Conservation (phyloP, 2,329 filamentous ascomycete species). For the Pyricularia grisea region DNA sequence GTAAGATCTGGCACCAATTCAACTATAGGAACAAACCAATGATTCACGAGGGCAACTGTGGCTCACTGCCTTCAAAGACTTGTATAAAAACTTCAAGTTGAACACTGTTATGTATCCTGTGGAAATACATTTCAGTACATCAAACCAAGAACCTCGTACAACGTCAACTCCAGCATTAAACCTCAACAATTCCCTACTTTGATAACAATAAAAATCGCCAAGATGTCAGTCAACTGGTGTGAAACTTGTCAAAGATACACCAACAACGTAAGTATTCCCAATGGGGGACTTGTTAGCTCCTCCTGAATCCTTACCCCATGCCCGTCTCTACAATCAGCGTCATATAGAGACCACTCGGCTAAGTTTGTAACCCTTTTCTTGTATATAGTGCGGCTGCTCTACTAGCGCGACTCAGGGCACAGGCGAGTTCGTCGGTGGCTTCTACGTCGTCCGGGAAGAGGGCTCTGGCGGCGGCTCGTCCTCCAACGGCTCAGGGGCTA, state of each 20-base stretch:
- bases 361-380: not conserved
- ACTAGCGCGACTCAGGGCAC: not conserved
- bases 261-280: not conserved
- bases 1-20: too few species aligned
- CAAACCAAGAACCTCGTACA: not conserved
- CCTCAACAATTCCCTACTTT: not conserved
- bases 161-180: not conserved
- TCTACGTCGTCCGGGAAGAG: not conserved
- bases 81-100: not conserved
- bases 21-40: not conserved
- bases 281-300: not conserved
- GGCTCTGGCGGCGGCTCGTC: not conserved
- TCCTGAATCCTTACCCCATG: not conserved
- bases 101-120: not conserved
- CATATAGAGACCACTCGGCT: not conserved
- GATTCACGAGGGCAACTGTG: not conserved
- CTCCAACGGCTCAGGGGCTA: not conserved
- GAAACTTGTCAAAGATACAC: not conserved
- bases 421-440: not conserved
- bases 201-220: not conserved
- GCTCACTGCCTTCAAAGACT: not conserved
- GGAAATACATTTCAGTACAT: not conserved
- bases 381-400: not conserved
- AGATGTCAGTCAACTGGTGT: not conserved
- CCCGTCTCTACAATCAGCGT: not conserved